Evolutionary conservation across 78 protist species (phyloP).

Genomic region (Dictyostelium capitatum): DNA sequence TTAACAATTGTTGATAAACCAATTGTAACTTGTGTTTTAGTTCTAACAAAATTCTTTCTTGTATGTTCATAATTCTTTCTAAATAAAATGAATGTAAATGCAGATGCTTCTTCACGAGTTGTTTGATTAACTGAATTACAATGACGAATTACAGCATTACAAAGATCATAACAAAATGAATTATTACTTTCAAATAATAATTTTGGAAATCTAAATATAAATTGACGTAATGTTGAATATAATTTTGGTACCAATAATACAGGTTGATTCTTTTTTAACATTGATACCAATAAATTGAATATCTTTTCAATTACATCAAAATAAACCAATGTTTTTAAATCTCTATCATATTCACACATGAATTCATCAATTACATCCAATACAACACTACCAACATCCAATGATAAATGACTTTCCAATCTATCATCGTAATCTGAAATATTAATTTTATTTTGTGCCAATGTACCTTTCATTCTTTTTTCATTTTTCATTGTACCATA

Average conservation of each 20-base stretch:
- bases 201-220: constrained; percentile 68
- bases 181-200: constrained; percentile 48
- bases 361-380: constrained; percentile 60
- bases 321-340: constrained; percentile 16
- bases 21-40: constrained; percentile 70
- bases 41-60: constrained; percentile 67
- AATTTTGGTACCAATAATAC: constrained; percentile 50
- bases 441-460: constrained; percentile 57
- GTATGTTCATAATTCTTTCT: constrained; percentile 72
- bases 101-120: constrained; percentile 72
- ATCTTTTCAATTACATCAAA: constrained; percentile 61
- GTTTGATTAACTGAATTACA: constrained; percentile 52
- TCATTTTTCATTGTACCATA: constrained; percentile 35
- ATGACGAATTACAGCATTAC: constrained; percentile 69
- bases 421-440: constrained; percentile 76
- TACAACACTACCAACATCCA: constrained; percentile 35
- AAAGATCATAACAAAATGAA: constrained; percentile 53
- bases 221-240: constrained; percentile 65
- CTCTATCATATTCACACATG: constrained; percentile 78
- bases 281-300: constrained; percentile 15
- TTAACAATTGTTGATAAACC: constrained; percentile 51
- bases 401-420: constrained; percentile 43
- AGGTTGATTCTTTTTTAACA: constrained; percentile 61
- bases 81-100: constrained; percentile 67
- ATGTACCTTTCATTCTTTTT: constrained; percentile 62